Evolutionary conservation across 2,329 filamentous ascomycete genomes (phyloP).

Genomic region (Monilinia vaccinii-corymbosi): DNA sequence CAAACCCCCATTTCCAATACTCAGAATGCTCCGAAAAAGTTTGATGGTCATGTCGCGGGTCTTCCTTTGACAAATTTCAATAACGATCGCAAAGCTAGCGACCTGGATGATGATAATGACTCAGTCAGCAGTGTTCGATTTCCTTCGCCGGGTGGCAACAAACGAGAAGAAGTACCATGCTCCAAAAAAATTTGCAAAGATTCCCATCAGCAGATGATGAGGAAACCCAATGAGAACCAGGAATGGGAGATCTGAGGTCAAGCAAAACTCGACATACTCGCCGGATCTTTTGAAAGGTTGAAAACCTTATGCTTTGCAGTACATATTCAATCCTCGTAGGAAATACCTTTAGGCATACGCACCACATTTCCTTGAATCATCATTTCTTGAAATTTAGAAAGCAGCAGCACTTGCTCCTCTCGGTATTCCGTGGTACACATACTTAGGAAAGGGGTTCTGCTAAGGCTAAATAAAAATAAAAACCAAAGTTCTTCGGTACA

Average conservation of each 20-base stretch:
- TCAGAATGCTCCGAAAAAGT: not conserved
- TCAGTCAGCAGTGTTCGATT: too few species aligned
- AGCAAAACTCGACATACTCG: too few species aligned
- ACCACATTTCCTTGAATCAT: not conserved
- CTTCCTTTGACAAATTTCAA: not conserved
- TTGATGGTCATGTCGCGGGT: not conserved
- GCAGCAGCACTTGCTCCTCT: not conserved
- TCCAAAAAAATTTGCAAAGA: too few species aligned
- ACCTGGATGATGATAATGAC: too few species aligned
- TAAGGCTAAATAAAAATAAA: not conserved
- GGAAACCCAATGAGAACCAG: too few species aligned
- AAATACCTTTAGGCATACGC: not conserved
- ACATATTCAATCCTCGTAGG: not conserved
- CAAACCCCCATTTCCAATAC: too few species aligned
- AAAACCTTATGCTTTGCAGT: not conserved
- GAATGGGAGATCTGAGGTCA: too few species aligned
- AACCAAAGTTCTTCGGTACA: not conserved
- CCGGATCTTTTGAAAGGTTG: too few species aligned
- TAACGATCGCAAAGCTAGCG: too few species aligned
- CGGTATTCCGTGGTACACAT: not conserved
- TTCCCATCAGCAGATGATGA: too few species aligned
- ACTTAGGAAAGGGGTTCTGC: not conserved
- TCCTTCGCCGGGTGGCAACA: too few species aligned
- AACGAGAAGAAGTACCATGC: too few species aligned
- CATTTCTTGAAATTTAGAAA: not conserved